Percentiles rank a stretch among this genome's conserved stretches.
Evolutionary conservation across 2,329 filamentous ascomycete genomes (phyloP).

Genomic region (Colletotrichum australisinense): DNA sequence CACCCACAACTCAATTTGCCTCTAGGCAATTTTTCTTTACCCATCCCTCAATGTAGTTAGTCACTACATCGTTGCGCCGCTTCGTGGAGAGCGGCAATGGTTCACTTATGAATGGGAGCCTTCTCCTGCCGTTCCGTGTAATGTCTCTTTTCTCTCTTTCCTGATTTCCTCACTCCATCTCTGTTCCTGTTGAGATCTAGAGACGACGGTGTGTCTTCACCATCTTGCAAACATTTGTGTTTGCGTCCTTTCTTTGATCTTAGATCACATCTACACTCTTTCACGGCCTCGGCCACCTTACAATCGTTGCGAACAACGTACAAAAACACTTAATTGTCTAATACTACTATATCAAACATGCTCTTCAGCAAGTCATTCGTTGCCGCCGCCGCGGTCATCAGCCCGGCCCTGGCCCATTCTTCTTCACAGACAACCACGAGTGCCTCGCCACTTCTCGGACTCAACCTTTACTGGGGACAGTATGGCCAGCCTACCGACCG

Average conservation of each 20-base stretch:
- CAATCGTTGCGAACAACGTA: constrained; percentile 42
- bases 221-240: constrained; percentile 38
- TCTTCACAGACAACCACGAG: constrained; percentile 8
- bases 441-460: constrained; percentile 40
- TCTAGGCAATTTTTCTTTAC: not conserved
- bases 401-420: constrained; percentile 30
- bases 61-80: not conserved
- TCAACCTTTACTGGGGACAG: constrained; percentile 58
- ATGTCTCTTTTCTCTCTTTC: not conserved
- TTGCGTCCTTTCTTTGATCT: constrained; percentile 50
- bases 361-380: constrained; percentile 43
- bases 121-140: not conserved
- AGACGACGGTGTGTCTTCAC: constrained; percentile 29
- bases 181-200: constrained; percentile 33
- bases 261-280: constrained; percentile 44
- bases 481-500: constrained; percentile 40
- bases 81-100: not conserved
- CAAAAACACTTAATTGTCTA: constrained; percentile 32
- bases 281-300: constrained; percentile 48
- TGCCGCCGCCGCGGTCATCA: constrained; percentile 39
- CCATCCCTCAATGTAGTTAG: constrained; percentile 20
- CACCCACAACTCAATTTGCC: constrained; percentile 1
- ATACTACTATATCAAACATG: constrained; percentile 19
- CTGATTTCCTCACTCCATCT: constrained; percentile 8
- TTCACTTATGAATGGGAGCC: constrained; percentile 16